Evolutionary conservation across 2,329 filamentous ascomycete genomes (phyloP).

Genomic region (Alternaria sp.): DNA sequence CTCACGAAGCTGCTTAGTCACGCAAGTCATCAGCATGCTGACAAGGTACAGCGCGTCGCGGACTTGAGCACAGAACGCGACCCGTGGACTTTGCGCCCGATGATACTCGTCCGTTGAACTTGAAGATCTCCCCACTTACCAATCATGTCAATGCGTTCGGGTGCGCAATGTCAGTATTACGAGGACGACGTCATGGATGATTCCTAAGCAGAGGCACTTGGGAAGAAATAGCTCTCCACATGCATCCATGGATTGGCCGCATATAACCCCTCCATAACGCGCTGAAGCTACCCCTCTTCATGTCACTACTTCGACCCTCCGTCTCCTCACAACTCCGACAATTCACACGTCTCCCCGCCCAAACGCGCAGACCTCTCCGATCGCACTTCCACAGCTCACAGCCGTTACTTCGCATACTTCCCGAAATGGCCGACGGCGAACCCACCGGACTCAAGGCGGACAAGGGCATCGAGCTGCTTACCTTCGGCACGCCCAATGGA

Average conservation of each 20-base stretch:
- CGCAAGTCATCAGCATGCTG: neutral
- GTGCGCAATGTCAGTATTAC: neutral
- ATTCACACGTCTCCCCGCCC: slow-evolving; percentile 15
- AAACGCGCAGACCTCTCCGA: slow-evolving; percentile 13
- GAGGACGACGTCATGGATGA: slow-evolving; percentile 15
- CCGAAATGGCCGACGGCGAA: slow-evolving; percentile 41
- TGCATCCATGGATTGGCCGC: neutral
- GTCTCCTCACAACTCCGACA: slow-evolving; percentile 22
- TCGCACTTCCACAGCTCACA: slow-evolving; percentile 30
- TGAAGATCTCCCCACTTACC: neutral
- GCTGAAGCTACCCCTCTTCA: slow-evolving; percentile 10
- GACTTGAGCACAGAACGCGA: neutral
- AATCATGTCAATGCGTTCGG: neutral
- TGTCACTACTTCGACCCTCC: slow-evolving; percentile 30
- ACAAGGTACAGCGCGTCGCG: neutral
- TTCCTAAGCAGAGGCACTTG: slow-evolving; percentile 15
- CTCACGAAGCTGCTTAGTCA: neutral
- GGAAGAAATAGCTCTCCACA: slow-evolving; percentile 1
- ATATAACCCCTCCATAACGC: slow-evolving; percentile 36
- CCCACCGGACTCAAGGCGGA: slow-evolving; percentile 66
- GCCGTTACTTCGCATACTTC: slow-evolving; percentile 19
- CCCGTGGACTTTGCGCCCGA: neutral
- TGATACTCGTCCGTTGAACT: neutral
- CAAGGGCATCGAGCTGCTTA: slow-evolving; percentile 70
- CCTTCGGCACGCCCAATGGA: slow-evolving; percentile 58